Evolutionary conservation across 1,284 basidiomycete genomes (phyloP).

Genomic region (Retiboletus flavoniger): DNA sequence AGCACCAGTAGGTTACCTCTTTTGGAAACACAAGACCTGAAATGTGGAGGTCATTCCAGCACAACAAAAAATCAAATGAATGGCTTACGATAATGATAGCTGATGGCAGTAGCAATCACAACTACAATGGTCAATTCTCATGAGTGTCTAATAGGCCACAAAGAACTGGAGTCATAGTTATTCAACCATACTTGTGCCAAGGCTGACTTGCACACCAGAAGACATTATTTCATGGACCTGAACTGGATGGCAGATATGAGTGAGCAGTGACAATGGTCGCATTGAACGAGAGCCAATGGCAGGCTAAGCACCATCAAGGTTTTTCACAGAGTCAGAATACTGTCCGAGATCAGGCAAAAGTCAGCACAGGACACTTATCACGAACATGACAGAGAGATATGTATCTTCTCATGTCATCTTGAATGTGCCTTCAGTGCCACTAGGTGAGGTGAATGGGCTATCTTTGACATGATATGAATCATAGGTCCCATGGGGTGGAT

Average conservation of each 20-base stretch:
- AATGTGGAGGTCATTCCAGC: not conserved
- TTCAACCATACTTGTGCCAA: not conserved
- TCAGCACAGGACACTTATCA: too few relatives aligned
- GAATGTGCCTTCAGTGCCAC: too few relatives aligned
- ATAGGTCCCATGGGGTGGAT: too few relatives aligned
- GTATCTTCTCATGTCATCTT: too few relatives aligned
- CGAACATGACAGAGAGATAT: too few relatives aligned
- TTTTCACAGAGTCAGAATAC: too few relatives aligned
- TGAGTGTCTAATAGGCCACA: not conserved
- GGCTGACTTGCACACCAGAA: not conserved
- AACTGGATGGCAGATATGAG: not conserved
- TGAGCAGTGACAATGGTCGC: not conserved
- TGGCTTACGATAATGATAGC: conserved; percentile 5
- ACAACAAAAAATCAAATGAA: not conserved
- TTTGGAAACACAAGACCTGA: conserved; percentile 3
- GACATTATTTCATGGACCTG: not conserved
- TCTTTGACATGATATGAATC: too few relatives aligned
- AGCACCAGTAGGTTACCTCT: not conserved
- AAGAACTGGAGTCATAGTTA: not conserved
- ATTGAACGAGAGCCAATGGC: not conserved
- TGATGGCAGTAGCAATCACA: not conserved
- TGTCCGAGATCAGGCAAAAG: too few relatives aligned
- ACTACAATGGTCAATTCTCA: not conserved
- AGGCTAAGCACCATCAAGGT: too few relatives aligned
- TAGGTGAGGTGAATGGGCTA: too few relatives aligned